Evolutionary conservation across 768 basidiomycete species (phyloP).

Genomic region (Tricholoma sp.): DNA sequence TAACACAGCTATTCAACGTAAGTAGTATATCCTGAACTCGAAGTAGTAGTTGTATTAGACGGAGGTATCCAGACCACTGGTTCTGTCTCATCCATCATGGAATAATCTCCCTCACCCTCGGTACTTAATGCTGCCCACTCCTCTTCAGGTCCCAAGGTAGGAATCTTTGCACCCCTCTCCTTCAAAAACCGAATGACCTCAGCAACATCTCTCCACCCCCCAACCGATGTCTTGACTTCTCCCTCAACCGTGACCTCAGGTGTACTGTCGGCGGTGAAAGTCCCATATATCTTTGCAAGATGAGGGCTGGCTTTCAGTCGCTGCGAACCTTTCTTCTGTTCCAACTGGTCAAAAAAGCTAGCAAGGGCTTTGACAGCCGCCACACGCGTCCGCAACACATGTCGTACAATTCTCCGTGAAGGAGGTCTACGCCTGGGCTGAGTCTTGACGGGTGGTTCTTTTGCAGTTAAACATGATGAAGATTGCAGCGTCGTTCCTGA

Average conservation of each 20-base stretch:
- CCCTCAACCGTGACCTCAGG: slow-evolving; percentile 19
- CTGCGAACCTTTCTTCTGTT: slow-evolving; percentile 29
- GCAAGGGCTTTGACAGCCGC: slow-evolving; percentile 78
- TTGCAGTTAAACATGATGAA: slow-evolving; percentile 12
- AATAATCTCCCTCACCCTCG: slow-evolving; percentile 52
- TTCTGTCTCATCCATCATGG: slow-evolving; percentile 26
- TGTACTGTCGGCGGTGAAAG: slow-evolving; percentile 30
- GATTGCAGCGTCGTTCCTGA: slow-evolving; percentile 8
- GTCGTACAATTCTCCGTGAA: slow-evolving; percentile 79
- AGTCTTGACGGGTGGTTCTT: slow-evolving; percentile 39
- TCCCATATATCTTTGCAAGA: slow-evolving; percentile 49
- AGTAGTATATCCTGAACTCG: no score
- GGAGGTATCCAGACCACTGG: slow-evolving; percentile 8
- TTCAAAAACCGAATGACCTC: slow-evolving; percentile 75
- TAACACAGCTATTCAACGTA: no score
- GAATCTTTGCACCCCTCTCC: slow-evolving; percentile 68
- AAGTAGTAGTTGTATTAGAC: neutral
- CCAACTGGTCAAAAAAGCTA: slow-evolving; percentile 64
- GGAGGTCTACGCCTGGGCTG: slow-evolving; percentile 50
- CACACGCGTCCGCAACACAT: slow-evolving; percentile 82
- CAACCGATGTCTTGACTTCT: slow-evolving; percentile 13
- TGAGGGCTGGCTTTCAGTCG: slow-evolving; percentile 41
- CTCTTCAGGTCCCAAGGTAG: slow-evolving; percentile 41
- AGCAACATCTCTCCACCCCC: slow-evolving; percentile 58
- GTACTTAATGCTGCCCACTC: slow-evolving; percentile 73